Conservation (phyloP, 208 protist species). For the Trichomonas vaginalis region DNA sequence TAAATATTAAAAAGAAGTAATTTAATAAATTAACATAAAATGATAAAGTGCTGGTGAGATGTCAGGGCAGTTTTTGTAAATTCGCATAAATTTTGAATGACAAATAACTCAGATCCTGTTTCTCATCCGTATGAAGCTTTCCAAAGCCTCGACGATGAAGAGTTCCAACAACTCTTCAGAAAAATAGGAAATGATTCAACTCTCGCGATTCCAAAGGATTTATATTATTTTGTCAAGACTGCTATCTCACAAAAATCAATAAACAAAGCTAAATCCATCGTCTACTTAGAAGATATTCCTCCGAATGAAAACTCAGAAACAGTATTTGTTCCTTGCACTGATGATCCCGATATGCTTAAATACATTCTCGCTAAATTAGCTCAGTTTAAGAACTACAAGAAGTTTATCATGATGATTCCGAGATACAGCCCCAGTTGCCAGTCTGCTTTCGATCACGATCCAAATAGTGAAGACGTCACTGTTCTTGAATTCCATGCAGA, state of each 20-base stretch:
- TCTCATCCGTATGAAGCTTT: neutral
- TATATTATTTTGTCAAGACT: neutral
- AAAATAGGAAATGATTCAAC: neutral
- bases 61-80: neutral
- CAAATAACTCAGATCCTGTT: neutral
- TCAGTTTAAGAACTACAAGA: neutral
- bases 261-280: neutral
- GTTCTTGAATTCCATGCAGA: neutral
- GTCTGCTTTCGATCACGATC: neutral
- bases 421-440: neutral
- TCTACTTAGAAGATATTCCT: neutral
- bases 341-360: neutral
- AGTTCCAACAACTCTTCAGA: neutral
- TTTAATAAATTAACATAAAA: no score
- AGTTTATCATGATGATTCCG: neutral
- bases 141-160: neutral
- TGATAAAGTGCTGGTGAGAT: no score
- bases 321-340: neutral
- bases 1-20: no score
- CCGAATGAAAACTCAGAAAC: neutral
- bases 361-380: neutral
- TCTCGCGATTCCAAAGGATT: neutral
- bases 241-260: neutral
- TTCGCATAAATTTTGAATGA: neutral
- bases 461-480: neutral